phyloP scores from a whole-genome alignment of 345 rosid species.

The Brassica cretica region DNA sequence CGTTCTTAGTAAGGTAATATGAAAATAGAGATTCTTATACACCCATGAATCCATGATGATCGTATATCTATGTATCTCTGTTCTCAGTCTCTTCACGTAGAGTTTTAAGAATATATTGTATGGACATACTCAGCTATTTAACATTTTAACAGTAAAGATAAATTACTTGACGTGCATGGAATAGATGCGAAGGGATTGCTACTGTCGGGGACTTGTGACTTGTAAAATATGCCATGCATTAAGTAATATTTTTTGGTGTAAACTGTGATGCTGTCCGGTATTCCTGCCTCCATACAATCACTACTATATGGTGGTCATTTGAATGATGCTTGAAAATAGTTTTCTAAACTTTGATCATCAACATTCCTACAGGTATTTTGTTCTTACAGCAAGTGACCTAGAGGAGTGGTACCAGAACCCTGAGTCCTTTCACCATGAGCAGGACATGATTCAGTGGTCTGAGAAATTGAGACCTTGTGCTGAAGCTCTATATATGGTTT shows the following conservation, averaged over 20 bases:
- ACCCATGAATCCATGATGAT: background rate
- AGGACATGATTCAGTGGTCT: conserved; percentile 98
- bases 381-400: conserved; percentile 79
- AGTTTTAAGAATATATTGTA: background rate
- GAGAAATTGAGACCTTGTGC: conserved; percentile 98
- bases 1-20: conserved; percentile 19
- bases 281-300: conserved; percentile 15
- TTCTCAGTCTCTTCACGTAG: conserved; percentile 19
- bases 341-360: conserved; percentile 33
- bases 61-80: conserved; percentile 14
- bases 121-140: background rate
- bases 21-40: background rate
- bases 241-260: conserved; percentile 21
- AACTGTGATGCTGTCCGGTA: conserved; percentile 25
- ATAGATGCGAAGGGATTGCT: conserved; percentile 12
- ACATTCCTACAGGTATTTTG: conserved; percentile 76
- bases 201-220: conserved; percentile 9
- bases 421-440: conserved; percentile 97
- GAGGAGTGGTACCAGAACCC: conserved; percentile 93
- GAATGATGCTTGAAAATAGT: conserved; percentile 22
- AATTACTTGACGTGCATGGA: background rate
- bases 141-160: background rate
- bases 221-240: conserved; percentile 14
- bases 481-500: conserved; percentile 93
- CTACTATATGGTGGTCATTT: conserved; percentile 8